Evolutionary conservation across 2,329 filamentous ascomycete species (phyloP), one percentile per base, ranked within the genome.

Genomic region (Phialophora macrospora): DNA sequence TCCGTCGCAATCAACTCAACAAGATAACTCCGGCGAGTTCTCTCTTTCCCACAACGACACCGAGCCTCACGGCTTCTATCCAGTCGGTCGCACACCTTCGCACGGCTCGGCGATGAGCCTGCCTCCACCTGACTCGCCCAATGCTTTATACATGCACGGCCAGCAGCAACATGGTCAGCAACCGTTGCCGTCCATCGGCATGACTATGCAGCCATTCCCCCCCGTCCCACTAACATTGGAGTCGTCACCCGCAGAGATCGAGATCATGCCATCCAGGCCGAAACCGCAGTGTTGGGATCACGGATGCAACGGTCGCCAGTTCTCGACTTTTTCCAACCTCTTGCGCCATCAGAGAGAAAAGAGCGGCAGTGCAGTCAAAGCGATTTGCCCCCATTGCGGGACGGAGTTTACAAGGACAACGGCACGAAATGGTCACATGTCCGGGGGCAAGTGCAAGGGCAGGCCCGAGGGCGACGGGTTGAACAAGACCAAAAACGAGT

Each of bases 251-350:
- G 58, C 63, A 17, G 70, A 70, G 24, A 64, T 70, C 46, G 70
- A 72, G 57, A 60, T 73, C 30, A 62, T 66, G 59, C 62, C 68
- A 20, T 70, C 87, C 72, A 86, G 91, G 70, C 92, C 92, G n/a
- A 96, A 96, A 80, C 93, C 93, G 54, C 92, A 96, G 76, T 97
- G 94, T 78, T 98, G 92, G 91, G 94, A 97, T 67, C 94, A 98
- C 75, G 94, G 93, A 11, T 98, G 94, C 82, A 97, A 97, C 74
- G 94, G 94, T 22, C 88, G 93, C 32, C 91, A 96, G 74, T 98
- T 98, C 75, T 96, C 92, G 20, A 97, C 94, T 3, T 97, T 97
- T 76, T 97, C 93, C 85, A 97, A 97, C 76, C 85, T 97, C 3
- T 82, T 97, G 44, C 86, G 94, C 68, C 94, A 98, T 77, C 93